These are phyloP conservation scores for Xylaria scruposa DNA, from an alignment of 495 filamentous ascomycete genomes.

Conservation along the genomic window DNA sequence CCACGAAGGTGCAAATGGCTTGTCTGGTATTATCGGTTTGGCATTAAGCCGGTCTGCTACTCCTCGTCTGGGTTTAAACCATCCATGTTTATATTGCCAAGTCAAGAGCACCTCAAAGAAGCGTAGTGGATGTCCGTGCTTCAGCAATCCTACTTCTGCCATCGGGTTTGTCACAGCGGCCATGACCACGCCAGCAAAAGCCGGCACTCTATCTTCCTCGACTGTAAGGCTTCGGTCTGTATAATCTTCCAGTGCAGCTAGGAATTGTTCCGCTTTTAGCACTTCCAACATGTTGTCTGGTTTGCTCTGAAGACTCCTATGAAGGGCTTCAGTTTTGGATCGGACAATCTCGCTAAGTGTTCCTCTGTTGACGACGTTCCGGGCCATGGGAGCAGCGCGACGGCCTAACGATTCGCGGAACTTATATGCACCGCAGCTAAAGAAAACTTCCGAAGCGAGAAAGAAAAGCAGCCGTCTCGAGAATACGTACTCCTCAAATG, in stretches of 20 bases:
- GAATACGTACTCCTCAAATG: constrained; percentile 18
- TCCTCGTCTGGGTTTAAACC: not conserved
- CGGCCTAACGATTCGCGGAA: constrained; percentile 1
- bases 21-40: not conserved
- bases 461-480: constrained; percentile 11
- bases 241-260: not conserved
- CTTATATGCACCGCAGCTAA: not conserved
- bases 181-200: constrained; percentile 13
- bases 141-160: not conserved
- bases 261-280: not conserved
- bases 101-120: constrained; percentile 9
- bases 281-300: not conserved
- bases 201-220: constrained; percentile 3
- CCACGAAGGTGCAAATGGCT: constrained; percentile 12
- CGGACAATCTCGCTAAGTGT: not conserved
- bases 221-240: not conserved
- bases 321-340: not conserved
- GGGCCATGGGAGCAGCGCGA: not conserved
- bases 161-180: not conserved
- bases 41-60: not conserved
- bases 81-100: not conserved
- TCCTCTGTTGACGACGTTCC: not conserved
- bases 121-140: constrained; percentile 10
- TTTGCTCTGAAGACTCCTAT: not conserved
- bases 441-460: constrained; percentile 7